Base-by-base conservation (phyloP, 2,329 filamentous ascomycete genomes). In the Xylariaceae sp. region DNA sequence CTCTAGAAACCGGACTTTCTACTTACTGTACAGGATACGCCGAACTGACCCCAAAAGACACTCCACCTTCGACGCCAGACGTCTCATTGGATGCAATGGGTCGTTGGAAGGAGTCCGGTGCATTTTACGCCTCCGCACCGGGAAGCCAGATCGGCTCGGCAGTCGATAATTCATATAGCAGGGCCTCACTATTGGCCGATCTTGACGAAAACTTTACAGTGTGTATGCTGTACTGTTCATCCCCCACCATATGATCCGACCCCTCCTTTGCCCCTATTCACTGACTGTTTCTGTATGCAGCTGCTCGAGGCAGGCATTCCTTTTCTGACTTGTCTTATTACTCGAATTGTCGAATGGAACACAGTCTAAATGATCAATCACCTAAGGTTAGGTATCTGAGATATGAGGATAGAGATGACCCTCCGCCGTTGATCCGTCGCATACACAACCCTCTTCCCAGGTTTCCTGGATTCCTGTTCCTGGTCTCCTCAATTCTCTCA, bases 131-230 rank as follows among this genome's bases (percentile, higher is more conserved):
- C 46, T 48, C 46, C 43, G 43, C 46, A 43, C 40, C 46, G 46
- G 43, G 40, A 46, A n/a, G 28, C 39, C 43, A 43, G 29, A 31
- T 46, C 46, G 43, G 46, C 35, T 48, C 46, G 46, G 46, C 40
- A 48, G 40, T 46, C 21, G 18, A 26, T 31, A 40, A 34, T 34
- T 8, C 28, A 21, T 27, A 9, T 6, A 11, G 5, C 26, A 28
- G 34, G 40, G 44, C 38, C 4, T 31, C 34, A 41, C 44, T 47
- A 45, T 47, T 47, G 23, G 35, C 42, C 38, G 44, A 18, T 40
- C 36, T 31, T 17, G n/a, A n/a, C n/a, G n/a, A n/a, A n/a, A n/a
- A n/a, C n/a, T n/a, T n/a, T n/a, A n/a, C n/a, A n/a, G n/a, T n/a
- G n/a, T n/a, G n/a, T n/a, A n/a, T n/a, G n/a, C n/a, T n/a, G n/a